A percentile compares a stretch with the other conserved stretches of the same genome.
Evolutionary conservation across 2,329 filamentous ascomycete genomes (phyloP).

Genomic region (Rhinocladiella similis): DNA sequence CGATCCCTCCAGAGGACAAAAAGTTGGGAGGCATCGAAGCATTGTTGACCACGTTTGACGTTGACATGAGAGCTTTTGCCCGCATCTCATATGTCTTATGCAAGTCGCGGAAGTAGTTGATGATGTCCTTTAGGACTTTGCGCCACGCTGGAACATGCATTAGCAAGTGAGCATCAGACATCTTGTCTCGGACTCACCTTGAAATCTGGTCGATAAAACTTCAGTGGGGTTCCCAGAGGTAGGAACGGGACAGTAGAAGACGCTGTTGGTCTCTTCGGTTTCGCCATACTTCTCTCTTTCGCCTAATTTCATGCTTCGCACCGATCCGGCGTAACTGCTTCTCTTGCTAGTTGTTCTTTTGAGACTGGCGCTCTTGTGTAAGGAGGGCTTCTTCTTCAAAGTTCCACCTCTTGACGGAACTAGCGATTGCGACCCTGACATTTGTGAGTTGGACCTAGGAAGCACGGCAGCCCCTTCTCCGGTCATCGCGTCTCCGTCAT

Average conservation of each 20-base stretch:
- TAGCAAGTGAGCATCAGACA: background rate
- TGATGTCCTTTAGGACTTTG: slow-evolving; percentile 91
- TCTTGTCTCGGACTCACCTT: slow-evolving; percentile 58
- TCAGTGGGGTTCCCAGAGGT: slow-evolving; percentile 87
- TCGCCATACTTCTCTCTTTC: slow-evolving; percentile 61
- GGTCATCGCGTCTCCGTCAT: slow-evolving; percentile 33
- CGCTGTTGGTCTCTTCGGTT: slow-evolving; percentile 72
- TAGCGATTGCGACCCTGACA: slow-evolving; percentile 42
- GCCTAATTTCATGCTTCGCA: slow-evolving; percentile 74
- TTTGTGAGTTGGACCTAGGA: slow-evolving; percentile 43
- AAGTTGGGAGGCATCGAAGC: slow-evolving; percentile 74
- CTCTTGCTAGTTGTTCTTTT: slow-evolving; percentile 77
- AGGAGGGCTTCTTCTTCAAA: slow-evolving; percentile 82
- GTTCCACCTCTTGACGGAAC: slow-evolving; percentile 63
- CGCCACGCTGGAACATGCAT: slow-evolving; percentile 72
- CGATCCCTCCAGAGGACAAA: slow-evolving; percentile 76
- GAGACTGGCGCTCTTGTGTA: slow-evolving; percentile 72
- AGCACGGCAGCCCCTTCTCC: slow-evolving; percentile 29
- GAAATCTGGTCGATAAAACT: slow-evolving; percentile 80
- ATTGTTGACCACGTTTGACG: slow-evolving; percentile 82
- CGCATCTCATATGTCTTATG: slow-evolving; percentile 85
- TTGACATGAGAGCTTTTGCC: slow-evolving; percentile 77
- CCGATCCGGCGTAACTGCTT: slow-evolving; percentile 82
- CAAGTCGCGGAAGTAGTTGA: slow-evolving; percentile 89
- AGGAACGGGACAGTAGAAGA: slow-evolving; percentile 86